Evolutionary conservation across 805 yeast species (phyloP), one percentile per base, ranked within the genome.

Genomic region (Zygoascus ofunaensis): DNA sequence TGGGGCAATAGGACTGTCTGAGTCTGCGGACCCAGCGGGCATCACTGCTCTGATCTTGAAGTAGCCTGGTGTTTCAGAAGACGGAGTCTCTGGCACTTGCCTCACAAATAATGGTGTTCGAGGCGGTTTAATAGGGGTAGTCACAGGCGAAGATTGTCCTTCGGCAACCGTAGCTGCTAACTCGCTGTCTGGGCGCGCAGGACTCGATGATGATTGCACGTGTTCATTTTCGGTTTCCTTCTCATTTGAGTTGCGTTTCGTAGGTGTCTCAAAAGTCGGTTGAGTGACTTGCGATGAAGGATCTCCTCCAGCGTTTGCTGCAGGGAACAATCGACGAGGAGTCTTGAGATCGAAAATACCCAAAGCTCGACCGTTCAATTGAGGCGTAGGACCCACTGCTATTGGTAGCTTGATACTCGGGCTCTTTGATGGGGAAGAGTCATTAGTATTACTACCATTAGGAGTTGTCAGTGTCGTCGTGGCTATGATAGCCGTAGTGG

Each of bases 381-480:
- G 95, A 0, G 95, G 95, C 0, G 95, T 86, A 0, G 95, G 95
- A 0, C 94, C 94, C 10, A 85, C 4, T 24, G 39, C 42, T 17
- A 21, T 4, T 23, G 43, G 49, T 30, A 24, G 18, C 26, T 41
- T 37, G 14, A 24, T 34, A 36, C 38, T 41, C 15, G 49, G 49
- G 4, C 42, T 44, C 21, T 33, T 20, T 12, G 33, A 23, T 18
- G 20, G 12, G 2, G 45, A 37, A n/a, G n/a, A n/a, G n/a, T n/a
- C n/a, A n/a, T n/a, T n/a, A n/a, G n/a, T n/a, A n/a, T n/a, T n/a
- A n/a, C n/a, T n/a, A n/a, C n/a, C n/a, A n/a, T n/a, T n/a, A n/a
- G n/a, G n/a, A n/a, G n/a, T n/a, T n/a, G n/a, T n/a, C n/a, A n/a
- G n/a, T n/a, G n/a, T n/a, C n/a, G n/a, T n/a, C n/a, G n/a, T n/a